Conservation (phyloP, 2,329 filamentous ascomycete genomes). For the Neoascochyta sp. region DNA sequence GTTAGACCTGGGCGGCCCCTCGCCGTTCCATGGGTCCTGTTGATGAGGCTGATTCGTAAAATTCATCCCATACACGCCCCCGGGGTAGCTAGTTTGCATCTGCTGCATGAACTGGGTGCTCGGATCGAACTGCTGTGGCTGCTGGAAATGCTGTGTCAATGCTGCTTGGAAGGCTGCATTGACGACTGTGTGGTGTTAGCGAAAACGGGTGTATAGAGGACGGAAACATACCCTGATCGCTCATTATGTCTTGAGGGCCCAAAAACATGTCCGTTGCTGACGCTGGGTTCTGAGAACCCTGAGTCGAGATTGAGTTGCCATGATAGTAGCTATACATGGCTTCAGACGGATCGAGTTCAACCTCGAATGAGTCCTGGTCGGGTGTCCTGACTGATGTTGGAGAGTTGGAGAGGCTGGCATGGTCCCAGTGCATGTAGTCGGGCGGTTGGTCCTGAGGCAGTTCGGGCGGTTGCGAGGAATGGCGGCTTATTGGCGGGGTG, state of each 20-base stretch:
- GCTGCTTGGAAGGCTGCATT: constrained; percentile 23
- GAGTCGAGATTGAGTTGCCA: constrained; percentile 24
- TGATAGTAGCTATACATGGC: no score
- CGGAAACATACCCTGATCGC: constrained; percentile 23
- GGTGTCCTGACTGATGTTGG: constrained; percentile 36
- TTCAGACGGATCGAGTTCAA: no score
- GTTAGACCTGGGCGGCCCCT: constrained; percentile 25
- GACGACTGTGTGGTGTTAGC: no score
- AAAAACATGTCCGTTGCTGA: constrained; percentile 24
- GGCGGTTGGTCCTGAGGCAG: constrained; percentile 23
- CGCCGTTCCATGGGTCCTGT: constrained; percentile 33
- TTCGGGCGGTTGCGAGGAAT: constrained; percentile 30
- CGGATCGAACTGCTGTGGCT: constrained; percentile 1
- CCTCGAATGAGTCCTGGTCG: constrained; percentile 32
- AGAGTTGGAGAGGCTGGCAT: constrained; percentile 34
- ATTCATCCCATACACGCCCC: no score
- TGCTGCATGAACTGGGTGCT: no score
- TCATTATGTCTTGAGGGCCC: constrained; percentile 17
- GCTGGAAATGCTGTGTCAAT: constrained; percentile 3
- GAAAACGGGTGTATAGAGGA: neutral
- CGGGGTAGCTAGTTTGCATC: no score
- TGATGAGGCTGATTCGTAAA: constrained; percentile 22
- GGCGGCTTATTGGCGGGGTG: constrained; percentile 31
- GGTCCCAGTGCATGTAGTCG: constrained; percentile 31
- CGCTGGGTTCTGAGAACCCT: constrained; percentile 19